Evolutionary conservation across 1,139 yeast genomes (phyloP).

Genomic region (Arxiozyma bovina): DNA sequence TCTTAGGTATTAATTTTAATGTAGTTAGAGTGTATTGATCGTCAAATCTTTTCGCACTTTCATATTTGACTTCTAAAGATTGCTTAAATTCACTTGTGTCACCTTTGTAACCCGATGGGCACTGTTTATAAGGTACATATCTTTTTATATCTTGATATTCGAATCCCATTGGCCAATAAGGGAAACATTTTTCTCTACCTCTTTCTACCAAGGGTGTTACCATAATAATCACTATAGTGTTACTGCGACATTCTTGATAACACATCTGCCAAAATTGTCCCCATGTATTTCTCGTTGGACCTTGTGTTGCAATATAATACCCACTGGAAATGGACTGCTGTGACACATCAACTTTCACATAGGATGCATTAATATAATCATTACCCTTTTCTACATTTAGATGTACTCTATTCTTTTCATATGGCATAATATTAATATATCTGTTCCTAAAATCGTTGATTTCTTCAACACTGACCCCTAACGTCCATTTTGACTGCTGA

Average conservation of each 20-base stretch:
- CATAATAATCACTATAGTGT: constrained; percentile 64
- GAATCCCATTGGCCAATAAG: constrained; percentile 54
- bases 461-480: constrained; percentile 26
- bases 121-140: constrained; percentile 15
- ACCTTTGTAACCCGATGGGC: constrained; percentile 12
- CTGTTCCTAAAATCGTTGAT: constrained; percentile 38
- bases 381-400: constrained; percentile 32
- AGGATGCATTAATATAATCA: constrained; percentile 43
- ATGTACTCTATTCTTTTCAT: constrained; percentile 46
- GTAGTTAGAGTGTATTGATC: constrained; percentile 23
- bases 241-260: constrained; percentile 37
- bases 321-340: constrained; percentile 20
- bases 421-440: constrained; percentile 51
- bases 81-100: constrained; percentile 20
- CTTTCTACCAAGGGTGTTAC: constrained; percentile 70
- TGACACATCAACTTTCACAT: constrained; percentile 26
- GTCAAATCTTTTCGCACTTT: constrained; percentile 13
- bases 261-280: constrained; percentile 87
- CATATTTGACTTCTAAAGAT: constrained; percentile 16
- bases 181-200: constrained; percentile 53
- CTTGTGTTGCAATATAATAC: constrained; percentile 53
- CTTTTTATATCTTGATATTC: constrained; percentile 6
- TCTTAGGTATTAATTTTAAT: constrained; percentile 15
- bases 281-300: constrained; percentile 58
- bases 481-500: constrained; percentile 25